A percentile compares a stretch with the other conserved stretches of the same genome.
These are phyloP conservation scores for Pisolithus marmoratus DNA, from an alignment of 768 basidiomycete genomes.

Conservation along the genomic window DNA sequence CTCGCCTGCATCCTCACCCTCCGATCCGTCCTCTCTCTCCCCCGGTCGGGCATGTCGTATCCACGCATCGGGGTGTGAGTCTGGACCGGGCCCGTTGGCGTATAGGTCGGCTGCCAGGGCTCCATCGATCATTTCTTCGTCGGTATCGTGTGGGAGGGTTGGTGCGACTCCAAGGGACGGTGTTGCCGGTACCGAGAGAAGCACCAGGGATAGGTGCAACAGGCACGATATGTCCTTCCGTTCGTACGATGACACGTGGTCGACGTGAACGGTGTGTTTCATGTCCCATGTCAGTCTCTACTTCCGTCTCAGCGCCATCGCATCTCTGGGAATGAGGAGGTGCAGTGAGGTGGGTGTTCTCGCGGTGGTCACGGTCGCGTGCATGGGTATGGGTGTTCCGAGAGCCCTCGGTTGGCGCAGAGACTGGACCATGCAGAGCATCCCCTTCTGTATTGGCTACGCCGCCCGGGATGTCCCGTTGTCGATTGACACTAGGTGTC, in stretches of 20 bases:
- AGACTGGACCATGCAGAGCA: not conserved
- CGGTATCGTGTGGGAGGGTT: constrained; percentile 6
- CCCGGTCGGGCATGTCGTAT: not conserved
- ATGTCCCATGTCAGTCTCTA: constrained; percentile 21
- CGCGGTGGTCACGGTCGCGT: not conserved
- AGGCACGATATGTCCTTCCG: constrained; percentile 18
- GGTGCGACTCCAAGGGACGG: not conserved
- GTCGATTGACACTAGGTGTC: not conserved
- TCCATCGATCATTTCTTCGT: constrained; percentile 25
- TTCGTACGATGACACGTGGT: constrained; percentile 21
- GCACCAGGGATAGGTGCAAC: constrained; percentile 5
- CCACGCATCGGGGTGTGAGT: not conserved
- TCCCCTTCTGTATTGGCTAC: constrained; percentile 18
- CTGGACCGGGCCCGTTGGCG: constrained; percentile 6
- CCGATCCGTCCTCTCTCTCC: not conserved
- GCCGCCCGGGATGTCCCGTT: not conserved
- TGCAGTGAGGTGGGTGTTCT: constrained; percentile 13
- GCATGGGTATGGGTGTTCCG: not conserved
- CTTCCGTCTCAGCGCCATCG: constrained; percentile 30
- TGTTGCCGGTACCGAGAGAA: too few relatives aligned
- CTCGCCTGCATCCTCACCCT: not conserved
- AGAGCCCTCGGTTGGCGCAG: not conserved
- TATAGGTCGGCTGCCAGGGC: constrained; percentile 10
- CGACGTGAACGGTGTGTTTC: constrained; percentile 11
- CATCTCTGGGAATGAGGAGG: constrained; percentile 18